Conservation (phyloP, 495 filamentous ascomycete genomes). For the Aspergillus sclerotiicarbonarius region DNA sequence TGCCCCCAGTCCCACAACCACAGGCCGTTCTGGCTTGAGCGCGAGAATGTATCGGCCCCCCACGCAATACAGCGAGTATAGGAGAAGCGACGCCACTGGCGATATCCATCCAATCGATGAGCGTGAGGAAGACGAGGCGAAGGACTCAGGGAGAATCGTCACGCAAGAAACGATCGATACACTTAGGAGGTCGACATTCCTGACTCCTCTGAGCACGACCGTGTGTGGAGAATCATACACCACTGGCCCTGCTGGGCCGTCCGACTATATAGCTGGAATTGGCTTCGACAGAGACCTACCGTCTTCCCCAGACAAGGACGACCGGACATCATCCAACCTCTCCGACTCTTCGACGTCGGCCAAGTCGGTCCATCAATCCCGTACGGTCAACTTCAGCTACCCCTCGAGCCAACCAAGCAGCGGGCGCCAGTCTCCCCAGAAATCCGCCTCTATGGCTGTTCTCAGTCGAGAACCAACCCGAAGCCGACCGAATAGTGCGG, state of each 20-base stretch:
- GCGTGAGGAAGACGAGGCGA: slow-evolving; percentile 61
- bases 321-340: slow-evolving; percentile 57
- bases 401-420: slow-evolving; percentile 26
- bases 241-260: not conserved
- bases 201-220: slow-evolving; percentile 29
- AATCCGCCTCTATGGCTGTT: slow-evolving; percentile 20
- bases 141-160: slow-evolving; percentile 12
- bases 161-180: slow-evolving; percentile 28
- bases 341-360: slow-evolving; percentile 41
- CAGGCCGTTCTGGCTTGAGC: slow-evolving; percentile 29
- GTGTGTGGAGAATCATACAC: slow-evolving; percentile 19
- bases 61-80: slow-evolving; percentile 43
- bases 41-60: slow-evolving; percentile 26
- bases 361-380: slow-evolving; percentile 12
- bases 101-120: slow-evolving; percentile 68
- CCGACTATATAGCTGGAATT: not conserved
- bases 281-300: not conserved
- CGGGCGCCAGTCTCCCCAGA: slow-evolving; percentile 28
- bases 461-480: slow-evolving; percentile 24
- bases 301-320: slow-evolving; percentile 39
- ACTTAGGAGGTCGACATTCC: slow-evolving; percentile 25
- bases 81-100: slow-evolving; percentile 45
- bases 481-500: slow-evolving; percentile 25
- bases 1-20: slow-evolving; percentile 53
- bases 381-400: slow-evolving; percentile 14